Conservation (phyloP, 345 rosid genomes). For the Viola odorata region DNA sequence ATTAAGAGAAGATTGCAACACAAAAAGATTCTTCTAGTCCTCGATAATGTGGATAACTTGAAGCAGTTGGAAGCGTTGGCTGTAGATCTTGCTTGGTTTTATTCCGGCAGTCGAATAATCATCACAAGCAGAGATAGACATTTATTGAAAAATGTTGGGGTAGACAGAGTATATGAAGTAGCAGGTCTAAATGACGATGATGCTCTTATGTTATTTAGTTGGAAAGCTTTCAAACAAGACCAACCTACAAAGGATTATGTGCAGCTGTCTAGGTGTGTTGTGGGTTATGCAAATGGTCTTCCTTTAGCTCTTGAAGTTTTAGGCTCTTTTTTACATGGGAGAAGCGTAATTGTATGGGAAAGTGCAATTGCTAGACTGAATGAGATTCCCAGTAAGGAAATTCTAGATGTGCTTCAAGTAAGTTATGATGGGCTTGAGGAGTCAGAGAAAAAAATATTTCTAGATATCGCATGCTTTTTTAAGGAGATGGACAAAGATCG, state of each 20-base stretch:
- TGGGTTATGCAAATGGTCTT: neutral
- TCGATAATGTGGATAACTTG: conserved; percentile 12
- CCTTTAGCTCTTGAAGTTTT: conserved; percentile 8
- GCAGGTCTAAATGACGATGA: neutral
- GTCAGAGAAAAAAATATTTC: conserved; percentile 6
- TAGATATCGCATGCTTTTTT: conserved; percentile 10
- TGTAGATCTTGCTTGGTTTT: conserved; percentile 7
- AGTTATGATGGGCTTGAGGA: conserved; percentile 11
- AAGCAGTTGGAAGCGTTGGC: neutral
- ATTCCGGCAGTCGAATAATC: conserved; percentile 17
- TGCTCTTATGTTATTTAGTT: conserved; percentile 3
- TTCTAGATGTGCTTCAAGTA: neutral
- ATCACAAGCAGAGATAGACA: conserved; percentile 2
- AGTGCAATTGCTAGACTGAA: conserved; percentile 5
- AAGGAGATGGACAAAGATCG: conserved; percentile 8
- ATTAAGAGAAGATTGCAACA: neutral
- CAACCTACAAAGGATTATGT: neutral
- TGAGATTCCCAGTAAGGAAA: conserved; percentile 4
- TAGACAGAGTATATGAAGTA: neutral
- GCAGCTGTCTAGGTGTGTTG: neutral
- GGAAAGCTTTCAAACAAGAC: conserved; percentile 1
- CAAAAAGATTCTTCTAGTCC: conserved; percentile 8
- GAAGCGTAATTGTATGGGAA: conserved; percentile 2
- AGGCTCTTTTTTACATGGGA: conserved; percentile 1
- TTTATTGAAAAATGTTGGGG: conserved; percentile 1